phyloP scores from a whole-genome alignment of 139 green algal species.

The Micractinium conductrix region DNA sequence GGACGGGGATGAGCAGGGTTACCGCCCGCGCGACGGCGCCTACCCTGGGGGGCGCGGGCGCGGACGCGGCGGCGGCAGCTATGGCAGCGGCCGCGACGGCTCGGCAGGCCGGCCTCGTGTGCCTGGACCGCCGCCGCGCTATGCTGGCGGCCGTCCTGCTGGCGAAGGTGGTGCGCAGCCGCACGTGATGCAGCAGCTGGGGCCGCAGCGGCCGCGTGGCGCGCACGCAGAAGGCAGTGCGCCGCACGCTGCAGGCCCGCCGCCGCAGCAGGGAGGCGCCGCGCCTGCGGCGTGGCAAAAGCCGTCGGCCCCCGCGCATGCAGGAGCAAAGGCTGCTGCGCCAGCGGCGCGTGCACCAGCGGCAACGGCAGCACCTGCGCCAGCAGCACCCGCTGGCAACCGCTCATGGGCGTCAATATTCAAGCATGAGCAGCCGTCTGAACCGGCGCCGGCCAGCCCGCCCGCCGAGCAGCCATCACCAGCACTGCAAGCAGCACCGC shows the following conservation, averaged over 20 bases:
- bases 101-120: not conserved
- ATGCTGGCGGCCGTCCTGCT: not conserved
- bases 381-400: not conserved
- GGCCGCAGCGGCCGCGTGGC: not conserved
- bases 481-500: too few species aligned
- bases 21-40: too few species aligned
- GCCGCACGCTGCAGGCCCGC: not conserved
- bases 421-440: too few species aligned
- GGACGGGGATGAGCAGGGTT: not conserved
- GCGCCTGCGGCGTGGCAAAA: not conserved
- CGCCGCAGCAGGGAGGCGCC: not conserved
- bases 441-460: too few species aligned
- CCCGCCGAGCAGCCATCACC: too few species aligned
- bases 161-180: not conserved
- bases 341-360: not conserved
- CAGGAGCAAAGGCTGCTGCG: not conserved
- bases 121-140: not conserved
- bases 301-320: not conserved
- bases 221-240: not conserved
- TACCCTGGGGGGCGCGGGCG: not conserved
- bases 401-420: not conserved
- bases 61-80: not conserved
- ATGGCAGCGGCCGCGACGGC: not conserved
- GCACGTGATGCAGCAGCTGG: constrained; percentile 5
- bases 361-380: not conserved